Evolutionary conservation across 495 filamentous ascomycete genomes (phyloP), one percentile per base, ranked within the genome.

Genomic region (Trichoderma parareesei): DNA sequence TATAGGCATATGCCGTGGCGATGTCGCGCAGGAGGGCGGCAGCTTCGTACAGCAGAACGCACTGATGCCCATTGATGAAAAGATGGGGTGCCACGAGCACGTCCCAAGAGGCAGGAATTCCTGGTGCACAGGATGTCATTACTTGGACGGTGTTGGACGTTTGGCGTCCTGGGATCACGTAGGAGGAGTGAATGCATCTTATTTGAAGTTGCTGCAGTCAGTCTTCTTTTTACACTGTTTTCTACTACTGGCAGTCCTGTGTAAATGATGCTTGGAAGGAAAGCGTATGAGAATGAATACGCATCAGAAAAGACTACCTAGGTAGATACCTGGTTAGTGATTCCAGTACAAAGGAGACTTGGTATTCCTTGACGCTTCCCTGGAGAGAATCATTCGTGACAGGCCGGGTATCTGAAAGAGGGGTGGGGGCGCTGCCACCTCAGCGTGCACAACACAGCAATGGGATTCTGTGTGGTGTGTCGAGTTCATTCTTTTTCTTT

Each of bases 11-110:
- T 49, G 46, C 46, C 18, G 46, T 18, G n/a, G 46, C 18, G 46
- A 49, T 49, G 46, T 49, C 46, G 46, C 18, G 46, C 46, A 49
- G 46, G 20, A 27, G 1, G 27, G 27, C 27, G 27, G 27, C 27
- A 27, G 27, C 27, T 27, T 49, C 9, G 9, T 18, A 49, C 46
- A 20, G 46, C 46, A 49, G 46, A 2, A n/a, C 20, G 46, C 46
- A 49, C 46, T 49, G 46, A 49, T 49, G 46, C 46, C 46, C 46
- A 49, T 49, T 49, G 16, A 49, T 49, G 46, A 49, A 49, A 18
- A 18, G 3, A 27, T 27, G 27, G 27, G 27, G 46, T 49, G 18
- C 16, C 46, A 49, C 46, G 18, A 18, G 46, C 46, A 49, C 18
- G n/a, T 18, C 5, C 18, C 16, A 49, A 20, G 46, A 46, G 16